These are phyloP conservation scores for Fusarium verrucosum DNA, from an alignment of 2,329 filamentous ascomycete genomes.

Conservation along the genomic window DNA sequence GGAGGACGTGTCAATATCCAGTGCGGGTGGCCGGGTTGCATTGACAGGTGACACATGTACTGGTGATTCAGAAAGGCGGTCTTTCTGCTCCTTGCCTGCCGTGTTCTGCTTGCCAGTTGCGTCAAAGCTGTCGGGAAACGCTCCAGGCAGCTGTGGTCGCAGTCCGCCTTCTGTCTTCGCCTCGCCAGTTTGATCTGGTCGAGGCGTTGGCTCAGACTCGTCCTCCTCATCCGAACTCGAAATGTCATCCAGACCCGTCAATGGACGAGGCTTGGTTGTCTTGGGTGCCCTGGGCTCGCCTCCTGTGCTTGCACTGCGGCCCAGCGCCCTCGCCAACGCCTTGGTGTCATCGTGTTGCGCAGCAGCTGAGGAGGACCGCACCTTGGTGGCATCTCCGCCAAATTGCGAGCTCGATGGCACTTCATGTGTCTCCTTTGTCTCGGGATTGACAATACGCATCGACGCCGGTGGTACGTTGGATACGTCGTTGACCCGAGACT, in stretches of 20 bases:
- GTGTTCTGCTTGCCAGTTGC: slow-evolving; percentile 47
- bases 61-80: slow-evolving; percentile 73
- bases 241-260: slow-evolving; percentile 76
- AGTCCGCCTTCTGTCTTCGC: slow-evolving; percentile 37
- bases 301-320: slow-evolving; percentile 47
- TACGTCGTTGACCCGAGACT: slow-evolving; percentile 60
- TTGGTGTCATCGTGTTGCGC: slow-evolving; percentile 52
- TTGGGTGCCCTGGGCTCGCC: slow-evolving; percentile 64
- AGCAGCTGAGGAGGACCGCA: slow-evolving; percentile 50
- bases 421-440: slow-evolving; percentile 56
- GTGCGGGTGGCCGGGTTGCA: slow-evolving; percentile 67
- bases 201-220: slow-evolving; percentile 41
- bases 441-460: slow-evolving; percentile 67
- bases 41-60: slow-evolving; percentile 61
- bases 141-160: slow-evolving; percentile 51
- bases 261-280: slow-evolving; percentile 60
- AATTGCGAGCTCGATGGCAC: slow-evolving; percentile 47
- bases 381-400: slow-evolving; percentile 44
- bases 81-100: slow-evolving; percentile 45
- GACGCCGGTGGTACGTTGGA: slow-evolving; percentile 65
- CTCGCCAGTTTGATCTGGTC: slow-evolving; percentile 24
- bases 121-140: slow-evolving; percentile 55
- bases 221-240: slow-evolving; percentile 65
- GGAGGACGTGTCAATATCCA: slow-evolving; percentile 76
- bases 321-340: slow-evolving; percentile 33